Percentiles rank a stretch among this genome's conserved stretches.
Evolutionary conservation across 441 rosid species (phyloP).

Genomic region (Oxalis stricta): DNA sequence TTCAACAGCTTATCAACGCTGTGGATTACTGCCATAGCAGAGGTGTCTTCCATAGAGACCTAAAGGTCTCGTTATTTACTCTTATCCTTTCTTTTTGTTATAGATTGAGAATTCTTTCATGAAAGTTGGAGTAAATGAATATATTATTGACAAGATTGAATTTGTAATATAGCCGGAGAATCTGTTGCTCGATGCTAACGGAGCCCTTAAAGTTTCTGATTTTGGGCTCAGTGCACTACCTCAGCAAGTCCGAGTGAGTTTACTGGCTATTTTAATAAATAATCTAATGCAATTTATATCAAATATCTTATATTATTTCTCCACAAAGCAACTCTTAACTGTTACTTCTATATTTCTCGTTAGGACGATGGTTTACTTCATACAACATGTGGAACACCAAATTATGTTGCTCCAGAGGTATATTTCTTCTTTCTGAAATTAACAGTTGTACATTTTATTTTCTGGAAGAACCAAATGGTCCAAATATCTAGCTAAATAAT

Average conservation of each 20-base stretch:
- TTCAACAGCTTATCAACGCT: conserved; percentile 92
- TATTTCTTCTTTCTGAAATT: conserved; percentile 9
- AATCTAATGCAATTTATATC: background rate
- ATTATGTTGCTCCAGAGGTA: conserved; percentile 99
- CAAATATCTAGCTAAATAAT: no score
- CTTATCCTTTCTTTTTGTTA: background rate
- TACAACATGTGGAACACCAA: conserved; percentile 98
- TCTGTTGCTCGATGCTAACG: conserved; percentile 77
- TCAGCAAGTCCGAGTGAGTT: conserved; percentile 93
- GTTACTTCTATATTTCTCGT: conserved; percentile 10
- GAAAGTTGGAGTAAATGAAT: background rate
- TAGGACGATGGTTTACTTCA: conserved; percentile 98
- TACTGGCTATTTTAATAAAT: conserved; percentile 1
- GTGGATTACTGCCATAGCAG: conserved; percentile 96
- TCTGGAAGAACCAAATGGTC: background rate
- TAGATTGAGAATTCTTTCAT: background rate
- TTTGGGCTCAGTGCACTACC: conserved; percentile 96
- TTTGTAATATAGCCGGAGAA: conserved; percentile 72
- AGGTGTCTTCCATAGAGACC: conserved; percentile 86
- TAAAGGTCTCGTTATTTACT: conserved; percentile 41
- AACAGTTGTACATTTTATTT: background rate
- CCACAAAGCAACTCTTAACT: background rate
- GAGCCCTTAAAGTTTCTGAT: conserved; percentile 81
- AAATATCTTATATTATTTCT: background rate
- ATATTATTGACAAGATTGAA: background rate